These are phyloP conservation scores for Colletotrichum gloeosporioides DNA, from an alignment of 2,329 filamentous ascomycete genomes.

Conservation along the genomic window DNA sequence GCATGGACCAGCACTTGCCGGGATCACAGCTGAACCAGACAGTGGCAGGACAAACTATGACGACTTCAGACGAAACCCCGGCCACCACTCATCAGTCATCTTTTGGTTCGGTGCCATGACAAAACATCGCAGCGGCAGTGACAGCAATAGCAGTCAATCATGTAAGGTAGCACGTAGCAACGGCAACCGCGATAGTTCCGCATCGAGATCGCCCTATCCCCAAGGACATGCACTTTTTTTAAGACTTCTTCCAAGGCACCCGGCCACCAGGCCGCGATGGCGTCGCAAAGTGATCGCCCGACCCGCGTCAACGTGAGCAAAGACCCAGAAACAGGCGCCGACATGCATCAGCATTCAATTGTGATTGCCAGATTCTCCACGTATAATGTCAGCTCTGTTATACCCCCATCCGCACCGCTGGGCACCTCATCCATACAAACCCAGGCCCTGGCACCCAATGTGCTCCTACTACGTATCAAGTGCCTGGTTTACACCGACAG, in stretches of 20 bases:
- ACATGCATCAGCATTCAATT: conserved; percentile 1
- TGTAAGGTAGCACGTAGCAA: not conserved
- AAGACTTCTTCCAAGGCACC: not conserved
- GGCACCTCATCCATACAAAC: not conserved
- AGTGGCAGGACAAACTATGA: not conserved
- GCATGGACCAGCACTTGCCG: not conserved
- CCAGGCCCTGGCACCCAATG: not conserved
- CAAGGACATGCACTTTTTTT: not conserved
- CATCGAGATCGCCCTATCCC: not conserved
- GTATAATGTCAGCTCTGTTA: not conserved
- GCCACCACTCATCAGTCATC: not conserved
- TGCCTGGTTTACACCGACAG: not conserved
- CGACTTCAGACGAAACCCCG: conserved; percentile 6
- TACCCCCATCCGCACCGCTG: not conserved
- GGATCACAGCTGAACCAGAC: not conserved
- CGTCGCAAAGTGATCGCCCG: not conserved
- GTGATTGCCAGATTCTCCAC: not conserved
- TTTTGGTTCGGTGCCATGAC: not conserved
- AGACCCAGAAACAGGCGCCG: not conserved
- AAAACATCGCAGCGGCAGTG: not conserved
- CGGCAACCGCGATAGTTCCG: not conserved
- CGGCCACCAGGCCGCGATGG: not conserved
- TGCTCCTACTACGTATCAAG: not conserved
- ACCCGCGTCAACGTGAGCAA: not conserved
- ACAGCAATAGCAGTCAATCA: not conserved